Evolutionary conservation across 2,329 filamentous ascomycete genomes (phyloP).

Genomic region (Neopestalotiopsis sp.): DNA sequence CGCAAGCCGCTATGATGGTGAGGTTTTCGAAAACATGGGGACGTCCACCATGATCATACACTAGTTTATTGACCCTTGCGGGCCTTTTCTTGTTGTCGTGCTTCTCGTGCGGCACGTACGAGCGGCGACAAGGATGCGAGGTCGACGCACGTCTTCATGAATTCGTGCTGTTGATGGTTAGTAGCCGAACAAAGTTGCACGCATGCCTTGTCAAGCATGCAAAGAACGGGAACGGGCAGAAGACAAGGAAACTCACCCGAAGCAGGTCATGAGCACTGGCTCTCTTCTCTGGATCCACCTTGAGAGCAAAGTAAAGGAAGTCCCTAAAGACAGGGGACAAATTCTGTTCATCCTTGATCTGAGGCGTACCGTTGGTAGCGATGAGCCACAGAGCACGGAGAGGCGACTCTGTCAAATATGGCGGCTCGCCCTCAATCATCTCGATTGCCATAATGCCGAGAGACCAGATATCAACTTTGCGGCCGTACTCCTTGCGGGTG

Average conservation of each 20-base stretch:
- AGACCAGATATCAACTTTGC: slow-evolving; percentile 99
- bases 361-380: slow-evolving; percentile 92
- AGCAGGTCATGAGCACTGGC: slow-evolving; percentile 93
- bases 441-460: slow-evolving; percentile 99
- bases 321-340: slow-evolving; percentile 84
- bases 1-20: slow-evolving; percentile 20
- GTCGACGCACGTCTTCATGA: slow-evolving; percentile 79
- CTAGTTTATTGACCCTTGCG: slow-evolving; percentile 60
- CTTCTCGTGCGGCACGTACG: slow-evolving; percentile 83
- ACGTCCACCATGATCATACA: slow-evolving; percentile 3
- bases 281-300: slow-evolving; percentile 96
- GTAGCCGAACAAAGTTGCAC: background rate
- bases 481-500: slow-evolving; percentile 94
- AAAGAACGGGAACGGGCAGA: slow-evolving; percentile 12
- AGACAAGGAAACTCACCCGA: slow-evolving; percentile 66
- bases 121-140: slow-evolving; percentile 81
- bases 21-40: slow-evolving; percentile 6
- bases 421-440: slow-evolving; percentile 99
- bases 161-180: slow-evolving; percentile 66
- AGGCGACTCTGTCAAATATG: slow-evolving; percentile 94
- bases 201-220: background rate
- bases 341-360: slow-evolving; percentile 90
- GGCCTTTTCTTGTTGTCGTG: slow-evolving; percentile 83
- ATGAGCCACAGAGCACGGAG: slow-evolving; percentile 93
- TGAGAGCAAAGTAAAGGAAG: slow-evolving; percentile 90